Conservation (phyloP, 2,329 filamentous ascomycete genomes). For the Tolypocladium ovalisporum region DNA sequence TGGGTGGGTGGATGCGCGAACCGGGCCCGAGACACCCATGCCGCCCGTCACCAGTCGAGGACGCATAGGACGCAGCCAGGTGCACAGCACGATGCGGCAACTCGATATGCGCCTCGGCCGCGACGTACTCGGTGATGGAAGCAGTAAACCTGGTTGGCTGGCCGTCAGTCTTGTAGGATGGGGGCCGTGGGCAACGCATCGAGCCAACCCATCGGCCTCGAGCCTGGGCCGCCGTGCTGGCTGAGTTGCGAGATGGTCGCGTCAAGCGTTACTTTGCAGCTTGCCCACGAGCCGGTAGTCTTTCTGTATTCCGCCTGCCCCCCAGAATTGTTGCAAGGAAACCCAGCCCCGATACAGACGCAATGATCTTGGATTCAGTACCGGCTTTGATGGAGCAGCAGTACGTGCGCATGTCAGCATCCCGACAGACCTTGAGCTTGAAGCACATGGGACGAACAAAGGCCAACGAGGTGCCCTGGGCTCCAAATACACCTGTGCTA, state of each 20-base stretch:
- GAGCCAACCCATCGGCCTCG: not conserved
- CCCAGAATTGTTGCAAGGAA: too few relatives aligned
- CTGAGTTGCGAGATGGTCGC: not conserved
- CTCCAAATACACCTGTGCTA: not conserved
- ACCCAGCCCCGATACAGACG: too few relatives aligned
- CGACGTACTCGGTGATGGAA: not conserved
- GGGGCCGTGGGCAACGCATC: not conserved
- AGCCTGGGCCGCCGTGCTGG: not conserved
- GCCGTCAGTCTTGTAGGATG: not conserved
- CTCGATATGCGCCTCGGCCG: not conserved
- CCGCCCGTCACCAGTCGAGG: not conserved
- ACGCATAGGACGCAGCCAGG: not conserved
- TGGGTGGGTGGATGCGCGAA: not conserved
- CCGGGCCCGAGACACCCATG: not conserved
- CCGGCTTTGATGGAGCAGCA: not conserved
- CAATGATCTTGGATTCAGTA: too few relatives aligned
- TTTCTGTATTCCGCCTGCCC: not conserved
- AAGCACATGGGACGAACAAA: not conserved
- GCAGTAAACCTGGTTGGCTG: not conserved
- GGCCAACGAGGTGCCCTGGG: not conserved
- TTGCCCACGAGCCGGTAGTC: not conserved
- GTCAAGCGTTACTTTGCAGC: not conserved
- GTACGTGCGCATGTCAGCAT: not conserved
- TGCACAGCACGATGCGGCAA: not conserved
- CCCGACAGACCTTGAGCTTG: not conserved